Conservation (phyloP, 2,329 filamentous ascomycete genomes). For the Verticillium albo-atrum region DNA sequence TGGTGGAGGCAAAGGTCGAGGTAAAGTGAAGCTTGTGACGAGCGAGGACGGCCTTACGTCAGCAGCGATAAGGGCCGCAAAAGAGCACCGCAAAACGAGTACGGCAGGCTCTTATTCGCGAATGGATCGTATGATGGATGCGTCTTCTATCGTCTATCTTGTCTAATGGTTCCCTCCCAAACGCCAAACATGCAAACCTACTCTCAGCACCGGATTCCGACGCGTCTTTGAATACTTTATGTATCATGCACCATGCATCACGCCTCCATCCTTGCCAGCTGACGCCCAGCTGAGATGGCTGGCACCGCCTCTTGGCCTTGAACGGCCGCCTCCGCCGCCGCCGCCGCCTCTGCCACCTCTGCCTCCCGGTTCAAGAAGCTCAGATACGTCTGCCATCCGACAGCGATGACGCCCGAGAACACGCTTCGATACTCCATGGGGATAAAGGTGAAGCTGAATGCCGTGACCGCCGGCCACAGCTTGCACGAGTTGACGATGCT, state of each 20-base stretch:
- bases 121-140: not conserved
- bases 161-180: not conserved
- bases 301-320: conserved; percentile 4
- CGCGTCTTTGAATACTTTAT: not conserved
- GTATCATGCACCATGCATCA: too few species aligned
- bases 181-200: not conserved
- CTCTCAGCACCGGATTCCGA: not conserved
- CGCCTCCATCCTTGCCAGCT: conserved; percentile 6
- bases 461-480: conserved; percentile 83
- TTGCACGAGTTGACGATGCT: conserved; percentile 78
- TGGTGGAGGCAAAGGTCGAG: not conserved
- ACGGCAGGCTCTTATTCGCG: not conserved
- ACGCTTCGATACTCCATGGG: conserved; percentile 74
- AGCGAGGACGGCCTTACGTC: not conserved
- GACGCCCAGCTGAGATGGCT: not conserved
- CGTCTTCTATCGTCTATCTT: not conserved
- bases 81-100: not conserved
- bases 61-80: not conserved
- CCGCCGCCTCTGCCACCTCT: conserved; percentile 39
- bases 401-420: conserved; percentile 73
- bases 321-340: conserved; percentile 1
- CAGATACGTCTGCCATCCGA: conserved; percentile 91
- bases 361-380: conserved; percentile 73
- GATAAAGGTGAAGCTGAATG: conserved; percentile 82
- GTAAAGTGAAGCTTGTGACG: not conserved